These are phyloP conservation scores for Fusarium buxicola DNA, from an alignment of 2,329 filamentous ascomycete genomes.

Conservation along the genomic window DNA sequence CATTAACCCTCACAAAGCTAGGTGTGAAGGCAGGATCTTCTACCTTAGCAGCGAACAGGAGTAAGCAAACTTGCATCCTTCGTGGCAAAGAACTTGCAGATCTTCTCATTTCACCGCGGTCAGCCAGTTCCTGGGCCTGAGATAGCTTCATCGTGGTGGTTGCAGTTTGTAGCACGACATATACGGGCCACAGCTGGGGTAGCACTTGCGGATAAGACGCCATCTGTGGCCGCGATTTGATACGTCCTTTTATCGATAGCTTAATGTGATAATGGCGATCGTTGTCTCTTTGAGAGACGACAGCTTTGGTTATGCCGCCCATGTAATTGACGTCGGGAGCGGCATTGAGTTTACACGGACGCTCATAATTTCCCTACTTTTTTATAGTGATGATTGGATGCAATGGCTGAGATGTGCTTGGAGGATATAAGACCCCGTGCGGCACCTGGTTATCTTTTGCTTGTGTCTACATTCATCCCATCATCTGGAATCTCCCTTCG, in stretches of 20 bases:
- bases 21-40: slow-evolving; percentile 2
- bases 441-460: background rate
- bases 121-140: background rate
- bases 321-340: background rate
- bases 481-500: background rate
- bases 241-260: slow-evolving; percentile 12
- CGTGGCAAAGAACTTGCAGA: slow-evolving; percentile 33
- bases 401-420: background rate
- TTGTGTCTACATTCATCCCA: background rate
- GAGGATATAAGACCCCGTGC: slow-evolving; percentile 13
- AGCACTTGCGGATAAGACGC: slow-evolving; percentile 12
- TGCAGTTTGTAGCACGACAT: slow-evolving; percentile 12
- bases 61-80: slow-evolving; percentile 18
- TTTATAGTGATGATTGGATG: background rate
- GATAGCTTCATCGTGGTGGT: slow-evolving; percentile 7
- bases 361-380: slow-evolving; percentile 5
- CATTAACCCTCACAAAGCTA: background rate
- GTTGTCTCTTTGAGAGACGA: slow-evolving; percentile 16
- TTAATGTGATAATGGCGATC: slow-evolving; percentile 26
- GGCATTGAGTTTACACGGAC: background rate
- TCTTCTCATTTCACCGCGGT: slow-evolving; percentile 7
- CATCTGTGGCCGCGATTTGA: slow-evolving; percentile 12
- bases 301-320: background rate
- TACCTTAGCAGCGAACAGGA: background rate
- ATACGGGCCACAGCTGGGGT: background rate